Percentiles rank a stretch among this genome's conserved stretches.
phyloP scores from a whole-genome alignment of 2,329 filamentous ascomycete genomes.

The Sphaerulina vaccinii region DNA sequence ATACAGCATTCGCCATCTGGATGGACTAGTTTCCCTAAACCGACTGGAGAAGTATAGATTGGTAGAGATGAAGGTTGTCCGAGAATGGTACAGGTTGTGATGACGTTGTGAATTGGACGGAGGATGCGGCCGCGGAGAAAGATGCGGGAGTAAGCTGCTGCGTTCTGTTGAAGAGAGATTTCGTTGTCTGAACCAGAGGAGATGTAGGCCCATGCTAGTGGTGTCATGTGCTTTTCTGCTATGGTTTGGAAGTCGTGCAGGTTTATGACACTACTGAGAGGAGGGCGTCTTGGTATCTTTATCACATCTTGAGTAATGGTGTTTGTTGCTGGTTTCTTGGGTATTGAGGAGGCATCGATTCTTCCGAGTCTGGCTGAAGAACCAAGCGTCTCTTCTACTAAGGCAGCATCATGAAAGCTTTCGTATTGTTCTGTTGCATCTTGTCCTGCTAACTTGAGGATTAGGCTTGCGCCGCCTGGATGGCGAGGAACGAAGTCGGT shows the following conservation, averaged over 20 bases:
- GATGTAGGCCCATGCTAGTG: conserved; percentile 46
- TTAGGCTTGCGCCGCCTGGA: conserved; percentile 63
- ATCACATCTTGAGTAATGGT: neutral
- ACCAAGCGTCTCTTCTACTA: conserved; percentile 44
- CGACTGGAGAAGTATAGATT: conserved; percentile 38
- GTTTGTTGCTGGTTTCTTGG: conserved; percentile 8
- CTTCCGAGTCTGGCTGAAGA: conserved; percentile 39
- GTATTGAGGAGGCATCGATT: conserved; percentile 22
- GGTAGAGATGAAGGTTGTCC: conserved; percentile 34
- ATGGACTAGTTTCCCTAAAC: conserved; percentile 35
- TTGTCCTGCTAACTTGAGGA: conserved; percentile 51
- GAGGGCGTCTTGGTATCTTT: conserved; percentile 38
- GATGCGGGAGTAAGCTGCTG: conserved; percentile 41
- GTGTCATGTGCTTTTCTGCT: conserved; percentile 37
- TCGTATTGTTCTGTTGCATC: conserved; percentile 56
- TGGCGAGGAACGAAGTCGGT: conserved; percentile 87
- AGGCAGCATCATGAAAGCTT: conserved; percentile 49
- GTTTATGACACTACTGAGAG: conserved; percentile 47
- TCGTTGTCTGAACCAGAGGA: conserved; percentile 50
- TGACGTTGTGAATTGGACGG: conserved; percentile 38
- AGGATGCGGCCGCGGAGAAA: conserved; percentile 47
- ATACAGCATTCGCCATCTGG: conserved; percentile 36
- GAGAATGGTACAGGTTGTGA: conserved; percentile 35
- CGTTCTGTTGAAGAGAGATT: conserved; percentile 44
- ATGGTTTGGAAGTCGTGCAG: conserved; percentile 46